Base-by-base conservation (phyloP, 768 basidiomycete genomes). In the Tylopilus felleus region DNA sequence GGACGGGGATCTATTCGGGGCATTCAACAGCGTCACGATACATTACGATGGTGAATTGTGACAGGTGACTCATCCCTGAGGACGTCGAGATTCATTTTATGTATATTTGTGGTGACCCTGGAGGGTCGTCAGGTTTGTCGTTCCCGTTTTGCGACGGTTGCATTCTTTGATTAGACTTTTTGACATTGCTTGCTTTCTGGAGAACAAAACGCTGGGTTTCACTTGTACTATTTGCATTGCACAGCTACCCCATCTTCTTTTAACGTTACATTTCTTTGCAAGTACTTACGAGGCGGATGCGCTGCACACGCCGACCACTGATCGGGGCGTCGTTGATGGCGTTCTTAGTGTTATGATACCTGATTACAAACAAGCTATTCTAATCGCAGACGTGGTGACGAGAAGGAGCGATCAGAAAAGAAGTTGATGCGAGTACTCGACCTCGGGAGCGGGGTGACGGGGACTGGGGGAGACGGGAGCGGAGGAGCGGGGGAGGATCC, bases 11-110 rank as follows among this genome's bases (percentile, higher is more conserved):
- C 72, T 91, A 62, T 96, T 96, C 74, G 86, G 83, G 48, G 88
- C 81, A 43, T 97, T 97, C 74, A 88, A 85, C 65, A 93, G 90
- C 71, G 90, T 97, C 65, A 97, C 94, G 51, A 74, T 89, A 68
- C 82, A 89, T 61, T 84, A 93, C 73, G 90, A 92, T 63, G 90
- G 88, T 55, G 89, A 90, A 60, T 28, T 69, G 56, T 74, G 67
- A 67, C 5, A 19, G 5, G 27, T 14, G 29, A 14, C 33, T 9
- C 31, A 33, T 12, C 8, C 14, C 12, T 39, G 53, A 27, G n/a
- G 19, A 47, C n/a, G 44, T 51, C 50, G 41, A 36, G 44, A 48
- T 29, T 33, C 23, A 8, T 19, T 47, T 47, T 31, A 38, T 46
- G 47, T 55, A 40, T 43, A 56, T 51, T 38, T 47, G n/a, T n/a